phyloP scores from a whole-genome alignment of 2,329 filamentous ascomycete species.

The Claviceps spartinae region DNA sequence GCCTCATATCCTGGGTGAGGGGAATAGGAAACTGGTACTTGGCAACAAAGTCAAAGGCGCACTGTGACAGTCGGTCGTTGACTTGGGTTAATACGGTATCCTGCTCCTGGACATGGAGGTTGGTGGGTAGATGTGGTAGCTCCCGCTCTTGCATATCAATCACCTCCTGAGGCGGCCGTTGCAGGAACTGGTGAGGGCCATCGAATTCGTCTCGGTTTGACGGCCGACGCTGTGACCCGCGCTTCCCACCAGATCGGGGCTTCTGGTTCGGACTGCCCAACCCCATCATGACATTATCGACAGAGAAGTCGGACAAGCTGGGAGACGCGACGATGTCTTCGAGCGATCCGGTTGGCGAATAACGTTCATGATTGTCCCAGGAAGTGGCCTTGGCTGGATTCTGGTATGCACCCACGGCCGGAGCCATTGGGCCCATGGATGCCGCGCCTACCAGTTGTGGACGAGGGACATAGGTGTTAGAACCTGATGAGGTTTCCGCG shows the following conservation, averaged over 20 bases:
- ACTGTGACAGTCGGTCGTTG: slow-evolving; percentile 73
- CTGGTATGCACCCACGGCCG: slow-evolving; percentile 25
- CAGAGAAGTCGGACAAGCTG: slow-evolving; percentile 45
- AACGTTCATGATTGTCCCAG: slow-evolving; percentile 31
- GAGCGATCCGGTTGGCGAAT: slow-evolving; percentile 43
- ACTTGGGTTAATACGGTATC: slow-evolving; percentile 67
- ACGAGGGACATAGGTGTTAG: slow-evolving; percentile 27
- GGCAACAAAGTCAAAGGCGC: slow-evolving; percentile 80
- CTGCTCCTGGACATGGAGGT: slow-evolving; percentile 72
- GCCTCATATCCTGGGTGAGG: slow-evolving; percentile 67
- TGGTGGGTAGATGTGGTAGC: slow-evolving; percentile 68
- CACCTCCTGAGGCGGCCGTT: slow-evolving; percentile 55
- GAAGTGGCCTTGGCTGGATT: slow-evolving; percentile 15
- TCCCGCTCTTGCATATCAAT: slow-evolving; percentile 68
- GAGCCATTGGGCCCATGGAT: slow-evolving; percentile 12
- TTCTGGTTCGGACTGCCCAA: slow-evolving; percentile 26
- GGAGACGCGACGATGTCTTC: slow-evolving; percentile 46
- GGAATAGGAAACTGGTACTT: slow-evolving; percentile 87
- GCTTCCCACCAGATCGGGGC: slow-evolving; percentile 33
- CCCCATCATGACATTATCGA: slow-evolving; percentile 36
- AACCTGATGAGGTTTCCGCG: slow-evolving; percentile 25
- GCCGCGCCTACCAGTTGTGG: slow-evolving; percentile 27
- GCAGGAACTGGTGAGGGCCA: slow-evolving; percentile 70
- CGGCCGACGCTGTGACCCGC: slow-evolving; percentile 49
- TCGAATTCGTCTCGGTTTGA: slow-evolving; percentile 84